Base-by-base conservation (phyloP, 306 rosid species). In the Citrullus colocynthis region DNA sequence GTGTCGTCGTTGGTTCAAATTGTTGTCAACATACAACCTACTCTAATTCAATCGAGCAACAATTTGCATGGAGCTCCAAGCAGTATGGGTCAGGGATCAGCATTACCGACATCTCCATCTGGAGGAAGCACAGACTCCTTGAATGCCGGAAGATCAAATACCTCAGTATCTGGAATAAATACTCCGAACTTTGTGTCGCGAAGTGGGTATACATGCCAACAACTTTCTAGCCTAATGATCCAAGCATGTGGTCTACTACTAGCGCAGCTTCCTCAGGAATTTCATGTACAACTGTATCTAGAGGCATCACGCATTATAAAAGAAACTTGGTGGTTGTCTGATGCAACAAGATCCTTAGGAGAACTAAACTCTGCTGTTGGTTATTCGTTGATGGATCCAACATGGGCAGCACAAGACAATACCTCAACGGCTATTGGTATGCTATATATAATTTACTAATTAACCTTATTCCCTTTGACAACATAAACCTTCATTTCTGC, bases 381-480 rank as follows among this genome's bases (percentile, higher is more conserved):
- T 78, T 95, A 95, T 84, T 92, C 99, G 76, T 89, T 95, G 89
- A 88, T 95, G 84, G 99, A 92, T 90, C 97, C 99, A 80, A 87
- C 97, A 36, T 92, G 99, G 99, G 99, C 99, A 64, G 97, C 99
- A 78, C 97, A 95, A 85, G 97, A 95, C 88, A 95, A 95, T 81
- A 95, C 99, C 83, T 95, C 99, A 48, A 95, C 97, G 41, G 97
- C 97, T 45, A 88, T 92, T 14, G 99, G 99, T 95, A 89, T 75
- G 90, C 78, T 55, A 56, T 39, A 62, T 59, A 56, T 62, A 76
- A 49, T 62, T 60, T 77, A 55, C 58, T 78, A 69, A 36, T 12
- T 45, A 24, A 45, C 39, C 30, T 76, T 76, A 76, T 76, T 58
- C 75, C 57, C n/a, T 21, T 69, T 44, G 56, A 44, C 37, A 44